Conservation (phyloP, 169 alveolate genomes). For the Babesia ovis region DNA sequence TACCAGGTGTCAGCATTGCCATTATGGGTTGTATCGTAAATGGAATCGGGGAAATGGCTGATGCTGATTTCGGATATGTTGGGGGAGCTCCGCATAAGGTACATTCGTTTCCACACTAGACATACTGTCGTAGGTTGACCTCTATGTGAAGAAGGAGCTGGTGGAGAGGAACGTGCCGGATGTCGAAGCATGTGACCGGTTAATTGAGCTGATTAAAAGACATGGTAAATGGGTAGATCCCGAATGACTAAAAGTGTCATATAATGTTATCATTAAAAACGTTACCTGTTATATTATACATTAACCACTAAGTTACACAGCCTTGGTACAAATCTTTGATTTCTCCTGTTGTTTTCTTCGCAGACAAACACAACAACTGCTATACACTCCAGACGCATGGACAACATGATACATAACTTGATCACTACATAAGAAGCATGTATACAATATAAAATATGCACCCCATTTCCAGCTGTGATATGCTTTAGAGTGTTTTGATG, state of each 20-base stretch:
- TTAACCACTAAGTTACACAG: too few relatives aligned
- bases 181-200: slow-evolving; percentile 78
- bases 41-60: slow-evolving; percentile 91
- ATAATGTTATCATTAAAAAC: too few relatives aligned
- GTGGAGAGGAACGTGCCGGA: slow-evolving; percentile 81
- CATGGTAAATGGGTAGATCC: slow-evolving; percentile 74
- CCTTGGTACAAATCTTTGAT: too few relatives aligned
- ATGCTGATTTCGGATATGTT: slow-evolving; percentile 89
- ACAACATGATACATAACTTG: too few relatives aligned
- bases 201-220: slow-evolving; percentile 76
- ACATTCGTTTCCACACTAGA: neutral
- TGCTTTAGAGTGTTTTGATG: too few relatives aligned
- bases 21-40: slow-evolving; percentile 90
- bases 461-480: too few relatives aligned
- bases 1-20: slow-evolving; percentile 87
- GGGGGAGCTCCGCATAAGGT: slow-evolving; percentile 83
- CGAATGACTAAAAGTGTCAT: slow-evolving; percentile 1
- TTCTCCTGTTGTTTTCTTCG: too few relatives aligned
- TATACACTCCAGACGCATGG: too few relatives aligned
- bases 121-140: slow-evolving; percentile 72
- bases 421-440: too few relatives aligned
- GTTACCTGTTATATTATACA: too few relatives aligned
- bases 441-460: too few relatives aligned
- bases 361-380: too few relatives aligned
- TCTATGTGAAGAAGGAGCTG: slow-evolving; percentile 79